Base-by-base conservation (phyloP, 306 rosid species). In the Parietaria judaica region DNA sequence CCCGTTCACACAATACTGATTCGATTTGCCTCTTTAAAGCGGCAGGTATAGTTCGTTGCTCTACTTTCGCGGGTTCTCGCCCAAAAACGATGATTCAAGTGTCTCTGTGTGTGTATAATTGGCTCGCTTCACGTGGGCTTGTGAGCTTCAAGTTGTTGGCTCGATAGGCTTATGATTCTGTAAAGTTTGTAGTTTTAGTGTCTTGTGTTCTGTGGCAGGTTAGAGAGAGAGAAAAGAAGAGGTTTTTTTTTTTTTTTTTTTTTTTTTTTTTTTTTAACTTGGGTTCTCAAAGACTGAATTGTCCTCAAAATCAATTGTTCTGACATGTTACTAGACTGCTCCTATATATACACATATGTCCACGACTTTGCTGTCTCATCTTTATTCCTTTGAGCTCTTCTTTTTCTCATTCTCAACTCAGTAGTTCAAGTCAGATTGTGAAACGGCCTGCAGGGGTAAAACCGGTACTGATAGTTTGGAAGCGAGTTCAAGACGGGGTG, bases 111-210 rank as follows among this genome's bases (percentile, higher is more conserved):
- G 61, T 56, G 7, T 41, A 8, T 41, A 41, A 38, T 2, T 44
- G n/a, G 13, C 53, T 11, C 8, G 54, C 35, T 12, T 36, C 63
- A 31, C n/a, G 38, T 50, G 57, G 70, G 70, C 67, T 54, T 61
- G 11, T 71, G 77, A 74, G 67, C 16, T 63, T 64, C n/a, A 74
- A 54, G 43, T 38, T 12, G 11, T 57, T 48, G 44, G 71, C 74
- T 70, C 62, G 48, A 67, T 38, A 66, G 68, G 70, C 59, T 16
- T 53, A 36, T 41, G 6, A 41, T 41, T 70, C 81, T 81, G 95
- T 86, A 83, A 79, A 86, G 74, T 43, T 64, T 74, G 76, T 79
- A 77, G 83, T 67, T 51, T 61, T 66, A 66, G 70, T 36, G 69
- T 74, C 79, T 66, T 52, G 68, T 72, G 81, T 66, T 74, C 45